Percentiles rank a stretch among this genome's conserved stretches.
Evolutionary conservation across 2,329 filamentous ascomycete genomes (phyloP).

Genomic region (Alternaria panax): DNA sequence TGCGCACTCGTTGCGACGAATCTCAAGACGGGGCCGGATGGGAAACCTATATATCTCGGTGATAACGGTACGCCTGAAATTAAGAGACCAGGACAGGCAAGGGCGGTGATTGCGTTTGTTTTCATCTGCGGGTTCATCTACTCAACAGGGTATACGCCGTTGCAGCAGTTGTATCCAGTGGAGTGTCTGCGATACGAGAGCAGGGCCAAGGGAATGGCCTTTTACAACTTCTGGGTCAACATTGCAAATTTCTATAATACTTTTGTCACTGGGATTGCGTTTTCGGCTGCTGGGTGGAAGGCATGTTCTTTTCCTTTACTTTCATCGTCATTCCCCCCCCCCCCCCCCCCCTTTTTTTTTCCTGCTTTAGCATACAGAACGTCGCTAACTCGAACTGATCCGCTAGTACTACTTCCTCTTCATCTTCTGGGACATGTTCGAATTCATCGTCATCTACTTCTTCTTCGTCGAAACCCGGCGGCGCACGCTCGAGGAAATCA

Average conservation of each 20-base stretch:
- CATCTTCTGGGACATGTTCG: conserved; percentile 54
- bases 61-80: conserved; percentile 42
- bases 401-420: conserved; percentile 50
- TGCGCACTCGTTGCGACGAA: conserved; percentile 53
- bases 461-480: conserved; percentile 50
- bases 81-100: conserved; percentile 45
- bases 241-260: conserved; percentile 56
- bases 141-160: conserved; percentile 52
- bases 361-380: no score
- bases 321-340: no score
- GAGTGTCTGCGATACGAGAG: conserved; percentile 58
- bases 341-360: no score
- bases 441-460: conserved; percentile 50
- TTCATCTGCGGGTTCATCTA: conserved; percentile 55
- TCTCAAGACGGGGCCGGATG: conserved; percentile 35
- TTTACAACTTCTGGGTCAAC: conserved; percentile 58
- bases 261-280: conserved; percentile 54
- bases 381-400: neutral
- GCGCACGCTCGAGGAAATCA: conserved; percentile 56
- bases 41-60: conserved; percentile 28
- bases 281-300: conserved; percentile 49
- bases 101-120: conserved; percentile 55
- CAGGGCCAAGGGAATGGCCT: conserved; percentile 59
- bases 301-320: conserved; percentile 15
- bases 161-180: conserved; percentile 59